Percentiles rank a stretch among this genome's conserved stretches.
These are phyloP conservation scores for Metahyphopichia silvanorum DNA, from an alignment of 805 yeast species.

Conservation along the genomic window DNA sequence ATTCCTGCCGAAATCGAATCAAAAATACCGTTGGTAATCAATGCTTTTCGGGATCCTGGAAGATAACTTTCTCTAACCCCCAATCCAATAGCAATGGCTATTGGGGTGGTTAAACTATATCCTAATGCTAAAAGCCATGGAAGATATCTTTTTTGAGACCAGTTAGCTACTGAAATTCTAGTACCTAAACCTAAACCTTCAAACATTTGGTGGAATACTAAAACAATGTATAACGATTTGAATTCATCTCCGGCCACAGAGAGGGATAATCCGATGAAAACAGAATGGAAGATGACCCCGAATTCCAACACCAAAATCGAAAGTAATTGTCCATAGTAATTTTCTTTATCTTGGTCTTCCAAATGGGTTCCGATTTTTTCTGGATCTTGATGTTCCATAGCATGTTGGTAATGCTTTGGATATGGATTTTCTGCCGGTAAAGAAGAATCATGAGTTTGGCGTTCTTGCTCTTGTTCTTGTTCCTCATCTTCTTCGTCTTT, in stretches of 20 bases:
- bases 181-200: slow-evolving; percentile 33
- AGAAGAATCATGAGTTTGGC: slow-evolving; percentile 5
- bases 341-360: slow-evolving; percentile 34
- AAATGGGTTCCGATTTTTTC: slow-evolving; percentile 37
- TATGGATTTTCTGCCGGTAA: slow-evolving; percentile 14
- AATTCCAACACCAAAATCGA: slow-evolving; percentile 39
- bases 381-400: slow-evolving; percentile 43
- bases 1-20: slow-evolving; percentile 80
- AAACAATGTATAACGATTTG: slow-evolving; percentile 23
- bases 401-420: slow-evolving; percentile 45
- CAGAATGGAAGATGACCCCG: slow-evolving; percentile 32
- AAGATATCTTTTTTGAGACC: slow-evolving; percentile 48
- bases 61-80: slow-evolving; percentile 65
- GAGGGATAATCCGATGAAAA: slow-evolving; percentile 28
- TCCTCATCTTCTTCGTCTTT: slow-evolving; percentile 17
- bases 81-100: slow-evolving; percentile 75
- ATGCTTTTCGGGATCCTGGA: slow-evolving; percentile 55
- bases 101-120: slow-evolving; percentile 62
- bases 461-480: slow-evolving; percentile 11
- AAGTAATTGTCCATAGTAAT: slow-evolving; percentile 54
- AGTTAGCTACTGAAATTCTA: slow-evolving; percentile 53
- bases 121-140: slow-evolving; percentile 58
- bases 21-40: slow-evolving; percentile 67
- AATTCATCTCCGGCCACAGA: slow-evolving; percentile 31
- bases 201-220: slow-evolving; percentile 29